Evolutionary conservation across 805 yeast species (phyloP).

Genomic region (Starmerella bombi): DNA sequence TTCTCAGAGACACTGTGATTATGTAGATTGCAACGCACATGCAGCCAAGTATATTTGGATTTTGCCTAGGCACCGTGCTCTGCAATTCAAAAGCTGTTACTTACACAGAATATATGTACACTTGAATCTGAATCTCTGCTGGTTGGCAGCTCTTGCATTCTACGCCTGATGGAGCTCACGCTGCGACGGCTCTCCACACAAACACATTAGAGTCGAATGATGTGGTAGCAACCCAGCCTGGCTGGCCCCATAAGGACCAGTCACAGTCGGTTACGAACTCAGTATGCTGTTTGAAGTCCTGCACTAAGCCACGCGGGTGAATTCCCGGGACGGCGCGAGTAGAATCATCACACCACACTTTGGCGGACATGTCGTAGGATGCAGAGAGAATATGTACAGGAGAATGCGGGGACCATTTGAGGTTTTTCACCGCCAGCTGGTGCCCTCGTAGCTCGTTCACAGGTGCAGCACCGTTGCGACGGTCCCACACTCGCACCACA

Average conservation of each 20-base stretch:
- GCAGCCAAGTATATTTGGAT: too few relatives aligned
- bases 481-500: constrained; percentile 73
- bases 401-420: constrained; percentile 82
- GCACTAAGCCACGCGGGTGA: constrained; percentile 35
- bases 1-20: too few relatives aligned
- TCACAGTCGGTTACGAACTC: constrained; percentile 92
- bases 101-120: too few relatives aligned
- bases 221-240: constrained; percentile 87
- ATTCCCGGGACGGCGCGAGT: constrained; percentile 14
- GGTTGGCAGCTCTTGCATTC: too few relatives aligned
- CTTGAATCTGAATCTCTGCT: too few relatives aligned
- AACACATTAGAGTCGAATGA: constrained; percentile 96
- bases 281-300: constrained; percentile 53
- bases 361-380: constrained; percentile 85
- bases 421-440: constrained; percentile 72
- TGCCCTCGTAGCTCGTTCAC: constrained; percentile 72
- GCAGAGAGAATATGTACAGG: constrained; percentile 57
- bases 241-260: constrained; percentile 93
- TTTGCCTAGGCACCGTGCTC: too few relatives aligned
- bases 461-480: constrained; percentile 55
- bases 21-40: too few relatives aligned
- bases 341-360: constrained; percentile 70
- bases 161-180: too few relatives aligned
- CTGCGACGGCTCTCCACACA: constrained; percentile 73
- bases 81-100: too few relatives aligned